These are phyloP conservation scores for Penicillium frequentans DNA, from an alignment of 2,329 filamentous ascomycete genomes.

Conservation along the genomic window DNA sequence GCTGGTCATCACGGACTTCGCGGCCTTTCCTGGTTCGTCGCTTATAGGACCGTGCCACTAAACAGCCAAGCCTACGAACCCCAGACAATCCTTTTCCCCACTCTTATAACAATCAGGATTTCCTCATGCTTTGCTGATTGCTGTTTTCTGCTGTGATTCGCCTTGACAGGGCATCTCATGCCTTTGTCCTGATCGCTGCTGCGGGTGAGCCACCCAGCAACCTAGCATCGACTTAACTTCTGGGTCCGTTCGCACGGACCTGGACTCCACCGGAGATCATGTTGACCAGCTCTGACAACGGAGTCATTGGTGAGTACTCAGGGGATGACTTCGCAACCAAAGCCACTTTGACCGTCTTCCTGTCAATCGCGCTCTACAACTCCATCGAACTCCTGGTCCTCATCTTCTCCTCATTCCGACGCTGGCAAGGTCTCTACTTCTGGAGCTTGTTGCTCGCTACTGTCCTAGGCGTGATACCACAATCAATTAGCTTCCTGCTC, in stretches of 20 bases:
- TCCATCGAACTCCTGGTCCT: conserved; percentile 45
- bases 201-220: not conserved
- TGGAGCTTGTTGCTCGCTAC: conserved; percentile 46
- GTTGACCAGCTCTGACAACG: conserved; percentile 1
- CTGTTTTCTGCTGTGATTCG: not conserved
- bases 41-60: not conserved
- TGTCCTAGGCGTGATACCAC: conserved; percentile 42
- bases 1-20: not conserved
- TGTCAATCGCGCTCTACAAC: conserved; percentile 16
- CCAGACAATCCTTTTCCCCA: not conserved
- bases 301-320: conserved; percentile 8
- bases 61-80: not conserved
- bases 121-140: not conserved
- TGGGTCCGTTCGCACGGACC: conserved; percentile 1
- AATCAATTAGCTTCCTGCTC: conserved; percentile 11
- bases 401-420: conserved; percentile 46
- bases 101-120: not conserved
- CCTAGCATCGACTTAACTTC: not conserved
- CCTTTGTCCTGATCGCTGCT: not conserved
- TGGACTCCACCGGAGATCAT: not conserved
- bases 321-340: conserved; percentile 6
- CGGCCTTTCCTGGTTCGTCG: not conserved
- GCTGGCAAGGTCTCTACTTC: conserved; percentile 48
- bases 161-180: not conserved
- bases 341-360: conserved; percentile 8